Evolutionary conservation across 2,329 filamentous ascomycete species (phyloP), one percentile per base, ranked within the genome.

Genomic region (Pseudogymnoascus sp.): DNA sequence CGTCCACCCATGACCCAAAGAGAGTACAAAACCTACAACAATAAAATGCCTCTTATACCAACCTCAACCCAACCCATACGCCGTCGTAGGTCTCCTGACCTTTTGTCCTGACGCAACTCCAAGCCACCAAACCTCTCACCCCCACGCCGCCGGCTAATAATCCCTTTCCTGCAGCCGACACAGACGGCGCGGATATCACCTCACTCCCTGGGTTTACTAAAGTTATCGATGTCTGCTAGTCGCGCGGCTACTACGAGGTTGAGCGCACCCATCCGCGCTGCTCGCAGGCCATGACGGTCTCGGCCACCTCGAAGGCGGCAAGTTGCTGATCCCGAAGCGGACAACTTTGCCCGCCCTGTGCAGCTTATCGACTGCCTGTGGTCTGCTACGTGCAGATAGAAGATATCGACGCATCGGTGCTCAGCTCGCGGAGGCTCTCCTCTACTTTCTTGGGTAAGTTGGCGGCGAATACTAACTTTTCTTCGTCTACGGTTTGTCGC

Each of bases 51-150:
- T 67, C 67, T 72, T 17, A 38, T 70, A 36, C 59, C 64, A 7
- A 65, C 51, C 36, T 5, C 63, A 58, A 33, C 74, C 74, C 62
- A 88, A 85, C 68, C 81, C 87, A 66, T 84, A 89, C 66, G 80
- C 91, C 69, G 91, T 96, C 79, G 85, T 96, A 41, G 91, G 91
- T 66, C 81, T 92, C 61, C 94, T 95, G 91, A 92, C 88, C 71
- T 92, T 91, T 77, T 89, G 88, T 31, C 85, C 89, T 2, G 82
- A 84, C 63, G 80, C 81, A 33, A 58, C 7, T 58, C 51, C 29
- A 33, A 33, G 35, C 51, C 72, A 73, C 13, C 21, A 15, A 15
- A 38, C 2, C 51, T 31, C 39, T 21, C 8, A 58, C 31, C 41
- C 51, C 61, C 35, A 25, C 41, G 15, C 21, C 12, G 27, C 29